These are phyloP conservation scores for Trypanosoma boissoni DNA, from an alignment of 208 protist genomes.

Conservation along the genomic window DNA sequence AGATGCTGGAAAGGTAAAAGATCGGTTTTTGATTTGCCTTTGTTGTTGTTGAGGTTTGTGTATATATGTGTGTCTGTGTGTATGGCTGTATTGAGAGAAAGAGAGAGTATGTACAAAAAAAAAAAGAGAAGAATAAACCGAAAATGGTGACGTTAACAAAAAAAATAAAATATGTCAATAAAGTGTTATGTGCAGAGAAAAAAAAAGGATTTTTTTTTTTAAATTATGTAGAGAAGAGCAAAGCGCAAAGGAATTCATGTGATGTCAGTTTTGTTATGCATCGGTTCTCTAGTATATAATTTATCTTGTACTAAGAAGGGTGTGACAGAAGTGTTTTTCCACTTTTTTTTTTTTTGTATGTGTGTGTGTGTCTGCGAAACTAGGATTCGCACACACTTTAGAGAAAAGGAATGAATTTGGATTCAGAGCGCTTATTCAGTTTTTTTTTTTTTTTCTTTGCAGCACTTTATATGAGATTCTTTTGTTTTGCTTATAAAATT, in stretches of 20 bases:
- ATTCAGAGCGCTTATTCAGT: no score
- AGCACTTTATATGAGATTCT: no score
- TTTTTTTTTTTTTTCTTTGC: no score
- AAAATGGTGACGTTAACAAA: neutral
- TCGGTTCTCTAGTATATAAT: neutral
- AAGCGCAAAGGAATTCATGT: neutral
- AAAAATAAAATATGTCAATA: neutral
- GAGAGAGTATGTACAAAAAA: neutral
- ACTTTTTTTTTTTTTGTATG: constrained; percentile 12
- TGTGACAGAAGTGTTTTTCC: neutral
- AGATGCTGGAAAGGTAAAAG: no score
- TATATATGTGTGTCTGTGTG: neutral
- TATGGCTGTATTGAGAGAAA: neutral
- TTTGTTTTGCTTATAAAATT: neutral
- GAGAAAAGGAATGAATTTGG: no score
- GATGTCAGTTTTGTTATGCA: neutral
- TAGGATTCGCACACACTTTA: no score
- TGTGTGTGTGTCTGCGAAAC: no score
- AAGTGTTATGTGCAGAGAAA: neutral
- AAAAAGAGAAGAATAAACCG: neutral
- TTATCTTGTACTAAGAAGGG: no score
- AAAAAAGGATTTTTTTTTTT: no score
- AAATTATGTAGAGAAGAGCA: neutral
- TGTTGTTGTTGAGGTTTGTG: no score
- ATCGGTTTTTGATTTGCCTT: no score